Percentiles rank a stretch among this genome's conserved stretches.
Conservation (phyloP, 106 monocot species). For the Vanilla planifolia region DNA sequence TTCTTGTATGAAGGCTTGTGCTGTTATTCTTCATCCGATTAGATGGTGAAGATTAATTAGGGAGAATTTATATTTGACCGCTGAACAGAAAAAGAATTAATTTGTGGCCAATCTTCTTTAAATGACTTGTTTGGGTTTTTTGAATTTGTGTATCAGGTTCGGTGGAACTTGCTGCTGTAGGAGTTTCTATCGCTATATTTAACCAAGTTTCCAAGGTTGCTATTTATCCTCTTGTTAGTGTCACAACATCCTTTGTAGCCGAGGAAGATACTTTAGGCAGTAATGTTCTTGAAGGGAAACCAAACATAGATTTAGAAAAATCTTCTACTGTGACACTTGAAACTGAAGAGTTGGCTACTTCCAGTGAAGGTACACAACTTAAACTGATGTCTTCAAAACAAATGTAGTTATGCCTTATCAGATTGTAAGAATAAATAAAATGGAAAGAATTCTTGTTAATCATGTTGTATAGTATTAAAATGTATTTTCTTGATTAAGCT, state of each 20-base stretch:
- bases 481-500: too few species aligned
- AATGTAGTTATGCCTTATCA: too few species aligned
- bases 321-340: constrained; percentile 3
- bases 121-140: not conserved
- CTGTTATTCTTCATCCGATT: too few species aligned
- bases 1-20: too few species aligned
- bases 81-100: too few species aligned
- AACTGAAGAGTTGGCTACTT: constrained; percentile 8
- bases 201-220: constrained; percentile 82
- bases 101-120: too few species aligned
- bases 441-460: too few species aligned
- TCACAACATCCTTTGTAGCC: constrained; percentile 90
- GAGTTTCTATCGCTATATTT: constrained; percentile 79
- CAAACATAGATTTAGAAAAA: constrained; percentile 29
- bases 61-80: too few species aligned
- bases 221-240: constrained; percentile 87
- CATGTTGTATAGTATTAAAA: too few species aligned
- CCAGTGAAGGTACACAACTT: constrained; percentile 12
- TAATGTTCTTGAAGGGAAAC: constrained; percentile 14
- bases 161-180: constrained; percentile 81
- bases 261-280: constrained; percentile 58
- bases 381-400: too few species aligned
- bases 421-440: too few species aligned
- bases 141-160: constrained; percentile 33
- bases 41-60: too few species aligned